phyloP scores from a whole-genome alignment of 441 rosid species.

The Heliophila coronopifolia region DNA sequence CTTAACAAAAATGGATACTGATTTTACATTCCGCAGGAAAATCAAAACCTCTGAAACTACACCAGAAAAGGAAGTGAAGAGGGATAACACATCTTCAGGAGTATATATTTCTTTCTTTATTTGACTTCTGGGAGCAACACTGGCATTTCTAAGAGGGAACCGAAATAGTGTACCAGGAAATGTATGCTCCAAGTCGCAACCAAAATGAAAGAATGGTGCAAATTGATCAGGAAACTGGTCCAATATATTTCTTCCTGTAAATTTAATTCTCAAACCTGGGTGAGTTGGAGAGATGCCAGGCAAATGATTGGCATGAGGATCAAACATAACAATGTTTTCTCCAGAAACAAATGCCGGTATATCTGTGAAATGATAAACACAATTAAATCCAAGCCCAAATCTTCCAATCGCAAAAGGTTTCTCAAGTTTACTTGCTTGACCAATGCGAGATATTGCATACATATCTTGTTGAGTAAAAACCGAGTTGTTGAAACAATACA shows the following conservation, averaged over 20 bases:
- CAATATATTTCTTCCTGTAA: slow-evolving; percentile 79
- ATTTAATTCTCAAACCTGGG: slow-evolving; percentile 94
- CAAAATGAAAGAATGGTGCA: slow-evolving; percentile 91
- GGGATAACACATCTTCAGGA: slow-evolving; percentile 82
- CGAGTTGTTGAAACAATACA: slow-evolving; percentile 93
- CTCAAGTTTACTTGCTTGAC: slow-evolving; percentile 98
- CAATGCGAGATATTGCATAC: slow-evolving; percentile 96
- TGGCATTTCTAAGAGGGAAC: slow-evolving; percentile 82
- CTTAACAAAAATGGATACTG: slow-evolving; percentile 68
- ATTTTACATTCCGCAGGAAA: slow-evolving; percentile 80
- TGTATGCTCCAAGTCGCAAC: slow-evolving; percentile 79
- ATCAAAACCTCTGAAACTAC: slow-evolving; percentile 78
- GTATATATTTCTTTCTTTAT: slow-evolving; percentile 84
- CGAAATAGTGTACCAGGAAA: slow-evolving; percentile 97
- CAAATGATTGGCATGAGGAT: slow-evolving; percentile 93
- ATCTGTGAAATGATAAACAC: slow-evolving; percentile 98
- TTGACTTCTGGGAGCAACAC: slow-evolving; percentile 73
- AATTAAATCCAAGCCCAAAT: slow-evolving; percentile 96
- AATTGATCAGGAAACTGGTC: slow-evolving; percentile 99
- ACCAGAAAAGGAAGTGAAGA: slow-evolving; percentile 72
- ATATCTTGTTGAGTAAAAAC: slow-evolving; percentile 95
- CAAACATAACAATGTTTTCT: slow-evolving; percentile 96
- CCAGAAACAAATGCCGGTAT: slow-evolving; percentile 95
- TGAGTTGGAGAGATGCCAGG: slow-evolving; percentile 98
- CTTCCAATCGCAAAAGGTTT: slow-evolving; percentile 96